Base-by-base conservation (phyloP, 495 filamentous ascomycete species). In the Annulohypoxylon bovei region DNA sequence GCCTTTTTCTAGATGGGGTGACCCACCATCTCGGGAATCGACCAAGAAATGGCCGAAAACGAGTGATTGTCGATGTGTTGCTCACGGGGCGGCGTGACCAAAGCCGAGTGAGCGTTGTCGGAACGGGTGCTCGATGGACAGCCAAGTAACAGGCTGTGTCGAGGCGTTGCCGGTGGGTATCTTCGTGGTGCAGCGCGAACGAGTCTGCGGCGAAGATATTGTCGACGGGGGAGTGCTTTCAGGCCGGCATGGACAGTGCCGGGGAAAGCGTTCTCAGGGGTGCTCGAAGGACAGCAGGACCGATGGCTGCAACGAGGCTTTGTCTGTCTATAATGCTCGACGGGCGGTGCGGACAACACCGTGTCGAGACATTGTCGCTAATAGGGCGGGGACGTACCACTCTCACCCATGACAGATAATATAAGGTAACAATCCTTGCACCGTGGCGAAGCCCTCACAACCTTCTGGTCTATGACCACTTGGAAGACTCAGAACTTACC, bases 331-430 rank as follows among this genome's bases (percentile, higher is more conserved):
- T 27, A 18, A 30, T 52, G 46, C 65, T 55, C 35, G 55, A 27
- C 12, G 42, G 63, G 20, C 56, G 62, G 68, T 58, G 69, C 18
- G 30, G 50, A 52, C 27, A 61, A 44, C 54, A 32, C 60, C 70
- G 55, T 44, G 60, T 33, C 65, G 47, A 65, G 56, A 66, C 66
- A 62, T 69, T 62, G 66, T 59, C 65, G 70, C 47, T 18, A 55
- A 54, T 23, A 52, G 23, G 37, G 53, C 33, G 14, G 67, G 33
- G 42, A 47, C 60, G n/a, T 32, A 55, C 59, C 67, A 55, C 52
- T 54, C 44, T 18, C 52, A n/a, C 50, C 59, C 50, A n/a, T 46
- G 33, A 22, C 20, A 28, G 23, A 25, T 33, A 39, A 46, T 20
- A 18, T 25, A 16, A 59, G 40, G 44, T 37, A 65, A 49, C 27